Evolutionary conservation across 2,329 filamentous ascomycete genomes (phyloP).

Genomic region (Nemania sp.): DNA sequence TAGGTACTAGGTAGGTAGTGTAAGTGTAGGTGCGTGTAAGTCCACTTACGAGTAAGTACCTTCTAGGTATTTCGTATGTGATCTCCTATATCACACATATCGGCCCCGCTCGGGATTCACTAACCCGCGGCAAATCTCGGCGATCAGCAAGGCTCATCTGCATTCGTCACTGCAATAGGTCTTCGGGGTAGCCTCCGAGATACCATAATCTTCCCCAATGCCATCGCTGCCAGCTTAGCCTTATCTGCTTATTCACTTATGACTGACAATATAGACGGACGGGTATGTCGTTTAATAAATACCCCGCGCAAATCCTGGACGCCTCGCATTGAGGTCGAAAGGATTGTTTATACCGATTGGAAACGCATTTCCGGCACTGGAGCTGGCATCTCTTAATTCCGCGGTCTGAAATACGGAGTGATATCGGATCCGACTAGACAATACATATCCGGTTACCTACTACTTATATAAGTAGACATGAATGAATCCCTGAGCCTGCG

Average conservation of each 20-base stretch:
- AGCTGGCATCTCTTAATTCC: too few species aligned
- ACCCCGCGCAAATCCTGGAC: too few species aligned
- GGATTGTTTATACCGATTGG: too few species aligned
- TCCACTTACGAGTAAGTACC: too few species aligned
- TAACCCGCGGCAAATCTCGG: slow-evolving; percentile 17
- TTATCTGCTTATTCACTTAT: neutral
- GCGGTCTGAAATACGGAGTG: too few species aligned
- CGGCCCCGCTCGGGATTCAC: slow-evolving; percentile 20
- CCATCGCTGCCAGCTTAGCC: slow-evolving; percentile 3
- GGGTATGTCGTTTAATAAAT: too few species aligned
- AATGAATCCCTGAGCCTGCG: slow-evolving; percentile 12
- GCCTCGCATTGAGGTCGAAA: too few species aligned
- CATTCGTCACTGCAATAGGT: slow-evolving; percentile 19
- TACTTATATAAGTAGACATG: neutral
- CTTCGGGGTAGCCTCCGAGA: slow-evolving; percentile 34
- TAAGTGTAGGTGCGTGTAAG: too few species aligned
- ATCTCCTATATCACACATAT: slow-evolving; percentile 11
- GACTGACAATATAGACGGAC: neutral
- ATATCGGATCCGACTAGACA: too few species aligned
- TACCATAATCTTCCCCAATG: slow-evolving; percentile 32
- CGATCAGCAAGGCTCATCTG: slow-evolving; percentile 24
- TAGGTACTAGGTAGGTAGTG: too few species aligned
- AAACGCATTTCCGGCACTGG: too few species aligned
- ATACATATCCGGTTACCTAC: neutral
- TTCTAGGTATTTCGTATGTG: neutral